Percentiles rank a stretch among this genome's conserved stretches.
Evolutionary conservation across 2,329 filamentous ascomycete genomes (phyloP).

Genomic region (Mycosphaerelloides madeirae): DNA sequence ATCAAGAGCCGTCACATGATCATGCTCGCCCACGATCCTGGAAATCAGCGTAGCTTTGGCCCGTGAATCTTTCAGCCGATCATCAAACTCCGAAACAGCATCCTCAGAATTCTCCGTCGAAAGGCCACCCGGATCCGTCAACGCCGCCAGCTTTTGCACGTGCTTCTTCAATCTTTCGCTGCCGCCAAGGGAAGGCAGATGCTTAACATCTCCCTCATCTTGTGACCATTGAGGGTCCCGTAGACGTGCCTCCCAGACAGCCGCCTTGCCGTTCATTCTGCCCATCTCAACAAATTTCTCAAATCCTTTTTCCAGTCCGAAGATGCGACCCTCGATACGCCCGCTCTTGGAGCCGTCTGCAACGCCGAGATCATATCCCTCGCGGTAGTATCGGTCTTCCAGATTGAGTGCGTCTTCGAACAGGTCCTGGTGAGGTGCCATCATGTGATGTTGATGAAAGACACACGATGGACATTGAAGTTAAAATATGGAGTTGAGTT

Average conservation of each 20-base stretch:
- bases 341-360: constrained; percentile 73
- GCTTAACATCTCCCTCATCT: neutral
- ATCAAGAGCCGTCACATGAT: constrained; percentile 1
- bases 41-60: constrained; percentile 84
- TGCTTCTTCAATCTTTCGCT: constrained; percentile 73
- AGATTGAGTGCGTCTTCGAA: constrained; percentile 56
- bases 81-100: constrained; percentile 85
- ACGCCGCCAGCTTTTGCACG: constrained; percentile 65
- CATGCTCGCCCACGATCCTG: constrained; percentile 55
- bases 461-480: too few species aligned
- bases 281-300: constrained; percentile 86
- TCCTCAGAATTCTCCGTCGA: constrained; percentile 82
- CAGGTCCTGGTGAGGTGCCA: constrained; percentile 19
- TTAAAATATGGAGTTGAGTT: too few species aligned
- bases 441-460: too few species aligned
- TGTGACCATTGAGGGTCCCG: constrained; percentile 23
- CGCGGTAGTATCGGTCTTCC: constrained; percentile 69
- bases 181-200: constrained; percentile 10
- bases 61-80: constrained; percentile 74
- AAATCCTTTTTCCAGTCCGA: constrained; percentile 88
- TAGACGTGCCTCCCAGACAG: constrained; percentile 78
- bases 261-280: constrained; percentile 67
- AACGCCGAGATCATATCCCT: constrained; percentile 72
- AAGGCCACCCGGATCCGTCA: constrained; percentile 73
- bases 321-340: constrained; percentile 79